Base-by-base conservation (phyloP, 345 rosid genomes). In the Streptanthus diversifolius region DNA sequence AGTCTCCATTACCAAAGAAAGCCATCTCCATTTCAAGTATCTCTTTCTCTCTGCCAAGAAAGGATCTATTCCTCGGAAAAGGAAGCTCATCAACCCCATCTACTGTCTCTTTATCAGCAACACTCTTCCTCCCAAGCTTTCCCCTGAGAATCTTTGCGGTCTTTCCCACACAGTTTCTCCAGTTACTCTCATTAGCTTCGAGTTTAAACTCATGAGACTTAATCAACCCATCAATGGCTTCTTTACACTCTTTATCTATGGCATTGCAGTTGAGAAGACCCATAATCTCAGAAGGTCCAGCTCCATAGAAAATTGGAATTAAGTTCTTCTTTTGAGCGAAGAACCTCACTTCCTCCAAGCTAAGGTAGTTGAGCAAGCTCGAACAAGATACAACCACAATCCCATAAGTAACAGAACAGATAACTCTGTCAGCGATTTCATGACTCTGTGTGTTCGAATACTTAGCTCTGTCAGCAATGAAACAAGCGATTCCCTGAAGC, bases 401-500 rank as follows among this genome's bases (percentile, higher is more conserved):
- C 56, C 96, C 98, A 66, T 81, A 89, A 22, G 93, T 82, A 48
- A 85, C 96, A 5, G 97, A 87, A 64, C 93, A 85, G 59, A 93
- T 90, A 76, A 90, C 88, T 75, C 93, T 77, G 75, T 93, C 97
- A 0, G 95, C 90, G 62, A 90, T 88, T 80, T 90, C 96, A 65
- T 93, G 91, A 68, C 96, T 90, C 80, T 93, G 96, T 10, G 71
- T 74, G 66, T 89, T 88, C 0, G 92, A 83, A 67, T 87, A 93
- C 78, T 84, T 89, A 0, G 96, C 91, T 78, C 96, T 82, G 44
- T 93, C 98, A 5, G 93, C 96, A 14, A 90, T 88, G 51, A 93
- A 93, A 60, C 97, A 90, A 55, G 93, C 98, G 58, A 93, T 90
- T 3, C 98, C 97, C 79, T 90, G 93, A 69, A 90, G 85, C 84